These are phyloP conservation scores for Lachnellula arida DNA, from an alignment of 2,329 filamentous ascomycete species.

Conservation along the genomic window DNA sequence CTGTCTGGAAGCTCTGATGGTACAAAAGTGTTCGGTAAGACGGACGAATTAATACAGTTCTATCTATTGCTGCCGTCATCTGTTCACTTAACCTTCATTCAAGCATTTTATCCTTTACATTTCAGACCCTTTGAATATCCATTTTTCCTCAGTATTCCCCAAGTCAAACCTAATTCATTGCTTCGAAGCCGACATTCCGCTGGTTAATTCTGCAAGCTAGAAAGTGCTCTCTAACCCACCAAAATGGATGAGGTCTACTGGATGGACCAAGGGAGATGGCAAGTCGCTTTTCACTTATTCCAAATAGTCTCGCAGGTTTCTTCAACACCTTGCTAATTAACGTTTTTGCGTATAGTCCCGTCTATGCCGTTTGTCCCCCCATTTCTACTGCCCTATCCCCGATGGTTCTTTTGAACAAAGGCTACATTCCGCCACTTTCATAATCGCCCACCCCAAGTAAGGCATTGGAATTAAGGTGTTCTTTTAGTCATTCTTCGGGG, in stretches of 20 bases:
- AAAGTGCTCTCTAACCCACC: not conserved
- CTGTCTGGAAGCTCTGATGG: not conserved
- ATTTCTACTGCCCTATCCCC: not conserved
- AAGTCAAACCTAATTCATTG: too few species aligned
- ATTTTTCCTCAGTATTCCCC: too few species aligned
- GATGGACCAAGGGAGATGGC: slow-evolving; percentile 6
- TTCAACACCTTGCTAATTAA: not conserved
- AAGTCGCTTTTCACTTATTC: not conserved
- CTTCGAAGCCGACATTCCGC: not conserved
- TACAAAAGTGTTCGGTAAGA: not conserved
- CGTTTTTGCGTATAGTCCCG: not conserved
- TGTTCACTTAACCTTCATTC: not conserved
- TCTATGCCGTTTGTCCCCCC: slow-evolving; percentile 4
- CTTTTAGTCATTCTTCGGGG: slow-evolving; percentile 76
- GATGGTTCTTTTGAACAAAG: not conserved
- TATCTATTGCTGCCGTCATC: not conserved
- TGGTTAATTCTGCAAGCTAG: not conserved
- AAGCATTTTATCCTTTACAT: not conserved
- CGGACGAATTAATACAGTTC: not conserved
- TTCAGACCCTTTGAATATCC: not conserved
- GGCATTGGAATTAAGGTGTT: too few species aligned
- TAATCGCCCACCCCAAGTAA: too few species aligned
- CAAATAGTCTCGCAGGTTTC: not conserved
- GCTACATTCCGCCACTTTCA: too few species aligned
- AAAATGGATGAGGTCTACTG: slow-evolving; percentile 5